These are phyloP conservation scores for Backusella luteola DNA, from an alignment of 192 early-diverging fungal species.

Conservation along the genomic window DNA sequence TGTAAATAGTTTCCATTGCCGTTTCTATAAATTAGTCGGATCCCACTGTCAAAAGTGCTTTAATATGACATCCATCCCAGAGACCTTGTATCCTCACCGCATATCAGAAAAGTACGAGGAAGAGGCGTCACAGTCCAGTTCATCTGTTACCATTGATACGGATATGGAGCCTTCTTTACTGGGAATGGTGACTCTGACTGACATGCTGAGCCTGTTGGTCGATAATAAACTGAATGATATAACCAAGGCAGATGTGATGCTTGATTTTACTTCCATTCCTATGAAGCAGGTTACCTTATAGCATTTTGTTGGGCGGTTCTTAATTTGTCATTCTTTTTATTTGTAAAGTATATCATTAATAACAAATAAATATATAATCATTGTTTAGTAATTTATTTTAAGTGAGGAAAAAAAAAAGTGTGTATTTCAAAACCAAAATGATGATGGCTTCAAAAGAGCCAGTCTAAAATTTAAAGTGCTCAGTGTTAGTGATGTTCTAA, in stretches of 20 bases:
- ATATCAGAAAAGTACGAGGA: neutral
- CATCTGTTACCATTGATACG: neutral
- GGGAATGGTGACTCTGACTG: neutral
- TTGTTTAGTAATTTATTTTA: too few species aligned
- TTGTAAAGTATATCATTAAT: neutral
- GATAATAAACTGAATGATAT: neutral
- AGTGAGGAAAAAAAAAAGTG: too few species aligned
- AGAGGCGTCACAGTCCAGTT: neutral
- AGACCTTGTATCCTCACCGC: neutral
- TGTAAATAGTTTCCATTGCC: neutral
- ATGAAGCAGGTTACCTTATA: neutral
- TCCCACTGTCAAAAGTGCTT: neutral
- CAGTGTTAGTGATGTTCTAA: too few species aligned
- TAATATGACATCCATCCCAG: neutral
- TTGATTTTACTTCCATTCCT: neutral
- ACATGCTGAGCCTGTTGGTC: neutral
- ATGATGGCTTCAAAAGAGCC: too few species aligned
- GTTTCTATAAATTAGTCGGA: neutral
- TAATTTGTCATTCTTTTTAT: neutral
- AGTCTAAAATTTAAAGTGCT: too few species aligned
- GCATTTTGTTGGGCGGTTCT: neutral
- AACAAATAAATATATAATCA: neutral
- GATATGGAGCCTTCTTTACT: neutral
- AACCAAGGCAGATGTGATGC: neutral
- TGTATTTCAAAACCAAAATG: too few species aligned